Percentiles rank a stretch among this genome's conserved stretches.
Conservation (phyloP, 208 protist species). For the Crithidia thermophila region DNA sequence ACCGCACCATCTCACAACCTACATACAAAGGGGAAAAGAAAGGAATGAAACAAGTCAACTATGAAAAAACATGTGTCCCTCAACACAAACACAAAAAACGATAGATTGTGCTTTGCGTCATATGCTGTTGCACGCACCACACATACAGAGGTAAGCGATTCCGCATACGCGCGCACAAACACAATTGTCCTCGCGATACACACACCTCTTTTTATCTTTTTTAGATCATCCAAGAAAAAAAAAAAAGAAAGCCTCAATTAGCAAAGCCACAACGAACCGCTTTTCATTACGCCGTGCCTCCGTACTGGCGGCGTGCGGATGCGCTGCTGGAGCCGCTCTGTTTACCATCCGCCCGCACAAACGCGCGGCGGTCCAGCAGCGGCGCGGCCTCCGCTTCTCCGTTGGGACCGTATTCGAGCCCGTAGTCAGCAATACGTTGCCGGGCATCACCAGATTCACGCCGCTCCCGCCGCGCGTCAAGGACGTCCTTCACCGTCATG, state of each 20-base stretch:
- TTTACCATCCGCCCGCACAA: not conserved
- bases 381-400: constrained; percentile 8
- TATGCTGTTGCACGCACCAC: too few relatives aligned
- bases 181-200: not conserved
- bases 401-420: not conserved
- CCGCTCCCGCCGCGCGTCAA: constrained; percentile 23
- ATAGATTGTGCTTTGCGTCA: too few relatives aligned
- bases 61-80: too few relatives aligned
- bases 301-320: not conserved
- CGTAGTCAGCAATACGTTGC: constrained; percentile 27
- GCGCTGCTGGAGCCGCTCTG: not conserved
- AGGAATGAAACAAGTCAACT: too few relatives aligned
- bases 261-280: not conserved
- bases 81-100: too few relatives aligned
- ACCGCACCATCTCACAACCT: too few relatives aligned
- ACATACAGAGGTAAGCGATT: too few relatives aligned
- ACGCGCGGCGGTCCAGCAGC: constrained; percentile 25
- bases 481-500: constrained; percentile 34
- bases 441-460: constrained; percentile 1
- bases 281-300: not conserved
- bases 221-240: constrained; percentile 17
- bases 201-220: constrained; percentile 15
- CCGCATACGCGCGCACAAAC: too few relatives aligned
- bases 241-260: constrained; percentile 9
- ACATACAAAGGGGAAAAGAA: too few relatives aligned